Evolutionary conservation across 192 early-diverging fungal species (phyloP), one percentile per base, ranked within the genome.

Genomic region (Spizellomyces sp.): DNA sequence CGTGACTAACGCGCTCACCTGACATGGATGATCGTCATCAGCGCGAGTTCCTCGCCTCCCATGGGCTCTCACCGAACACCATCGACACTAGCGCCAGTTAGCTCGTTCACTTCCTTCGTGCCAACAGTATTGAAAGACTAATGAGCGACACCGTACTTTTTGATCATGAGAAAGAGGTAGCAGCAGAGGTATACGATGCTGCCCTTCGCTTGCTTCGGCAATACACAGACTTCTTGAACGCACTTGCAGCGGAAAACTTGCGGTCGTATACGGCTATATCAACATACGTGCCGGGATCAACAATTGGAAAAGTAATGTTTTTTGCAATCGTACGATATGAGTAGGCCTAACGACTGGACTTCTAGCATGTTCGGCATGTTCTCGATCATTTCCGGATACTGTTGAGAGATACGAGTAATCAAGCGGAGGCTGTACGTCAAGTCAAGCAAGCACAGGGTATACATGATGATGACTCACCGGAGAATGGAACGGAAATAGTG

Each of bases 381-480:
- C 47, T 76, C 5, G 75, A 76, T 36, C 75, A 76, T 42, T 63
- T 76, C 42, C 14, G 63, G 27, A 65, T 57, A 15, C 64, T 76
- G 67, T 21, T 71, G 14, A 47, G 63, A 21, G 58, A 61, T 4
- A n/a, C 48, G 6, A 48, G 15, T n/a, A 27, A 56, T 22, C 54
- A 56, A 56, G 54, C 54, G 17, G 50, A 17, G 62, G n/a, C 17
- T 50, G 50, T 61, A 15, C 44, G 48, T 50, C 52, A n/a, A 15
- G n/a, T 59, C 52, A 19, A 17, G 48, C 15, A 17, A 52, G 36
- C 58, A 15, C 19, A 62, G 61, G 61, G 54, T 5, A 56, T 19
- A 22, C 54, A 22, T 19, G 22, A 22, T 22, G n/a, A 5, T n/a
- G n/a, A n/a, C n/a, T 56, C 48, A 61, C 36, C 66, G 17, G 14